Evolutionary conservation across 805 yeast genomes (phyloP).

Genomic region (Dipodascus geniculatus): DNA sequence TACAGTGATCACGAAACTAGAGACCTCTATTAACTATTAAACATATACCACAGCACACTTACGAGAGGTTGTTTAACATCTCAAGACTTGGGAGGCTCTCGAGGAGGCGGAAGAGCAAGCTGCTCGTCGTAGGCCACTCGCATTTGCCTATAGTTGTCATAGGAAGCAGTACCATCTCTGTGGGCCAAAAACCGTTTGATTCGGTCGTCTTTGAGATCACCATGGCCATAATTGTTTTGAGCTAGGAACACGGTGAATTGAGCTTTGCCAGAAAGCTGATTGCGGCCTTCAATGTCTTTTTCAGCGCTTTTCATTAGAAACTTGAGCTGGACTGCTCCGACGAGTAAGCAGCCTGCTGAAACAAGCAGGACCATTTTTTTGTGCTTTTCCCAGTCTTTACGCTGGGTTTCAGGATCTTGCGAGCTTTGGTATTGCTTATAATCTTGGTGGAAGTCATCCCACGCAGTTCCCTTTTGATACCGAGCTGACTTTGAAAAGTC

Average conservation of each 20-base stretch:
- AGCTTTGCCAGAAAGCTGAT: background rate
- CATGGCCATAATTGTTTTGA: slow-evolving; percentile 41
- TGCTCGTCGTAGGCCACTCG: background rate
- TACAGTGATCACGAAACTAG: background rate
- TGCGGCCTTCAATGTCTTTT: background rate
- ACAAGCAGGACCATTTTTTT: background rate
- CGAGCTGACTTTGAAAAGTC: background rate
- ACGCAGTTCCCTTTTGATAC: background rate
- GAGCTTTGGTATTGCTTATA: background rate
- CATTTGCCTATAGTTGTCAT: slow-evolving; percentile 8
- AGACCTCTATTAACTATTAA: background rate
- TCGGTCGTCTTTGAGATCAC: slow-evolving; percentile 37
- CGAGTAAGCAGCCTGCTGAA: background rate
- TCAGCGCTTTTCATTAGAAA: background rate
- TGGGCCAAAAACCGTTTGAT: slow-evolving; percentile 40
- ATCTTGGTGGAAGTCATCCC: background rate
- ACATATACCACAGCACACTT: background rate
- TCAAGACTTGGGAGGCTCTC: background rate
- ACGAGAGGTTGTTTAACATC: background rate
- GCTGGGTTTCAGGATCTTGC: background rate
- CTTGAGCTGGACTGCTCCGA: background rate
- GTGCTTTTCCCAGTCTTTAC: background rate
- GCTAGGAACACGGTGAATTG: slow-evolving; percentile 18
- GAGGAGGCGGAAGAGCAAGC: background rate
- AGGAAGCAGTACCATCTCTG: slow-evolving; percentile 16